These are phyloP conservation scores for Mucor irregularis DNA, from an alignment of 371 early-diverging fungal species.

Conservation along the genomic window DNA sequence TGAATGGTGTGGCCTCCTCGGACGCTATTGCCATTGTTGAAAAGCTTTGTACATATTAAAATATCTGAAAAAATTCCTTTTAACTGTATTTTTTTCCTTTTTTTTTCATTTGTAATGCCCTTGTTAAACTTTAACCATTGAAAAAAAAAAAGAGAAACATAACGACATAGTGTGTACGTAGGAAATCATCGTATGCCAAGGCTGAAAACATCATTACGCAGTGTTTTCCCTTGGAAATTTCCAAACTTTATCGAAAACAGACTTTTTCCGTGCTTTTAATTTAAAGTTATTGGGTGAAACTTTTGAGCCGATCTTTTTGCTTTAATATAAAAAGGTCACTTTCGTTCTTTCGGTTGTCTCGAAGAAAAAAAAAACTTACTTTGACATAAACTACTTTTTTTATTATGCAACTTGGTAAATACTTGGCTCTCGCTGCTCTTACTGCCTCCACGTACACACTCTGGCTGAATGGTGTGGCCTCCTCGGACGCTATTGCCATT, in stretches of 20 bases:
- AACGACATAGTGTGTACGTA: too few species aligned
- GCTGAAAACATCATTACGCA: too few species aligned
- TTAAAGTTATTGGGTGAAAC: too few species aligned
- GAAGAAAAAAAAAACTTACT: too few species aligned
- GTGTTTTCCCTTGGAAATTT: too few species aligned
- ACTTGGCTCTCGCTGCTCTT: constrained; percentile 7
- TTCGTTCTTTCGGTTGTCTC: too few species aligned
- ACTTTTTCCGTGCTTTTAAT: too few species aligned
- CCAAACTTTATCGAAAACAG: too few species aligned
- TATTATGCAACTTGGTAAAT: constrained; percentile 12
- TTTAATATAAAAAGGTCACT: too few species aligned
- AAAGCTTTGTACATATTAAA: constrained; percentile 18
- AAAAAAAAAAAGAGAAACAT: constrained; percentile 1
- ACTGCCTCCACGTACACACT: constrained; percentile 3
- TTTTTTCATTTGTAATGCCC: neutral
- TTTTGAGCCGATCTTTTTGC: too few species aligned
- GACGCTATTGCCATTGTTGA: constrained; percentile 31
- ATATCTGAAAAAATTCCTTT: constrained; percentile 25
- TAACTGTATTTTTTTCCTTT: constrained; percentile 3
- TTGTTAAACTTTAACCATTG: neutral
- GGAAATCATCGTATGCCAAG: too few species aligned
- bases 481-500: constrained; percentile 27
- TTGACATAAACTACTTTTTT: too few species aligned
- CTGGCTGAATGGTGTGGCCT: constrained; percentile 36
- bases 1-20: constrained; percentile 32